Evolutionary conservation across 2,329 filamentous ascomycete genomes (phyloP), one percentile per base, ranked within the genome.

Genomic region (Graphilbum fragrans): DNA sequence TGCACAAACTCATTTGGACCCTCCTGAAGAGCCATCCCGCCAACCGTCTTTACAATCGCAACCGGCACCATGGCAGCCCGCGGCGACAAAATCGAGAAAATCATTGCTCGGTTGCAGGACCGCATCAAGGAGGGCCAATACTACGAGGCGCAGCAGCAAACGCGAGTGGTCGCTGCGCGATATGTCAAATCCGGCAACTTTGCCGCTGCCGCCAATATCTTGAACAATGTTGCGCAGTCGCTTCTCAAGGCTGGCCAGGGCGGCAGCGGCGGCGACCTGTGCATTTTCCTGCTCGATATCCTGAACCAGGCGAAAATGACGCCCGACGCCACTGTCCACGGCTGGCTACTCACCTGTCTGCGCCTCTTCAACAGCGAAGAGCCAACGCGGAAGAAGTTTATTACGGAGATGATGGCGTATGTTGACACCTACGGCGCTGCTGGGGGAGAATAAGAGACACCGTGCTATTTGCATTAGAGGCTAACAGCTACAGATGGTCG

Each of bases 61-160:
- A n/a, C 17, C 18, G 16, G 18, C 41, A 54, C 36, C 10, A 60
- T 58, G 55, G 49, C 52, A 40, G 45, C 49, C 43, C 62, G 58
- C 43, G 53, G 53, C 50, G 62, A 66, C 58, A 69, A 70, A 56
- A 70, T 71, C 56, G 64, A 67, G 42, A 69, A 69, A 56, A 77
- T 77, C 59, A 74, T 77, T 52, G 58, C 68, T 43, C 70, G 74
- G 21, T 80, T 95, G 59, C 84, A 90, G 65, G 71, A 47, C 43
- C 49, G 53, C 44, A 55, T 54, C 41, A 41, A 37, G 22, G 54
- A 93, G 62, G 90, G 88, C 55, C 82, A 92, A 59, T 95, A 78
- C 72, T 98, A 98, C 68, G 92, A 98, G 73, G 92, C 92, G 44
- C 90, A 96, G 65, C 92, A 98, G 63, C 92, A 98, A 68, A 86